Percentiles rank a stretch among this genome's conserved stretches.
Evolutionary conservation across 31 red algal genomes (phyloP).

Genomic region (Odonthalia washingtoniensis): DNA sequence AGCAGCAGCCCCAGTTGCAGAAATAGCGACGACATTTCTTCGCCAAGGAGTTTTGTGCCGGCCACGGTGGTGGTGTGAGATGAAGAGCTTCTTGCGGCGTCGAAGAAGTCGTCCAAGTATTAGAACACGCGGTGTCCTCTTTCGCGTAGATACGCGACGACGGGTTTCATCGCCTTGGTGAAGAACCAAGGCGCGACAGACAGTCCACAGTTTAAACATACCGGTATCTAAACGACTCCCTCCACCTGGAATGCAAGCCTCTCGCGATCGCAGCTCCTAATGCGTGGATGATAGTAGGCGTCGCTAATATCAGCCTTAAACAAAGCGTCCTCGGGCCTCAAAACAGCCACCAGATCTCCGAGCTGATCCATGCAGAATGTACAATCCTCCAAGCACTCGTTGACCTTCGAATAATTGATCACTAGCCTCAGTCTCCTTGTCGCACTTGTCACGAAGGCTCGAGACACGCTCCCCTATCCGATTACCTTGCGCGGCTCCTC

Average conservation of each 20-base stretch:
- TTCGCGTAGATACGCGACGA: conserved; percentile 19
- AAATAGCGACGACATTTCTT: neutral
- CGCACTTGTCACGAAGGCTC: neutral
- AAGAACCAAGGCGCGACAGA: conserved; percentile 36
- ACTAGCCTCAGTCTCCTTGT: conserved; percentile 34
- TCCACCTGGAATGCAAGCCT: conserved; percentile 21
- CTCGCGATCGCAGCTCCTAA: conserved; percentile 22
- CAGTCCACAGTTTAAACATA: conserved; percentile 47
- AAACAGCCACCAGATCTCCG: conserved; percentile 42
- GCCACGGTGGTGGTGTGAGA: neutral
- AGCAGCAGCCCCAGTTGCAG: conserved; percentile 23
- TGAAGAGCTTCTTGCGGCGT: conserved; percentile 7
- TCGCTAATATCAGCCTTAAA: conserved; percentile 39
- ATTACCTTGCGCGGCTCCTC: neutral
- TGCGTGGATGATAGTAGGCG: conserved; percentile 41
- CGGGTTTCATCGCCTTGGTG: conserved; percentile 43
- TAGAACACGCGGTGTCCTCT: conserved; percentile 38
- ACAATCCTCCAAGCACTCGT: conserved; percentile 10
- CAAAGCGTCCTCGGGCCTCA: conserved; percentile 44
- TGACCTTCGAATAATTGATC: conserved; percentile 25
- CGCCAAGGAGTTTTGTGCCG: conserved; percentile 15
- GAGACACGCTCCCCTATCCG: conserved; percentile 3
- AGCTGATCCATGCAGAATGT: conserved; percentile 45
- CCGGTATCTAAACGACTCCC: conserved; percentile 16
- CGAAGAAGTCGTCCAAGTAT: conserved; percentile 58